Evolutionary conservation across 2,329 filamentous ascomycete species (phyloP).

Genomic region (Trichoderma afroharzianum): DNA sequence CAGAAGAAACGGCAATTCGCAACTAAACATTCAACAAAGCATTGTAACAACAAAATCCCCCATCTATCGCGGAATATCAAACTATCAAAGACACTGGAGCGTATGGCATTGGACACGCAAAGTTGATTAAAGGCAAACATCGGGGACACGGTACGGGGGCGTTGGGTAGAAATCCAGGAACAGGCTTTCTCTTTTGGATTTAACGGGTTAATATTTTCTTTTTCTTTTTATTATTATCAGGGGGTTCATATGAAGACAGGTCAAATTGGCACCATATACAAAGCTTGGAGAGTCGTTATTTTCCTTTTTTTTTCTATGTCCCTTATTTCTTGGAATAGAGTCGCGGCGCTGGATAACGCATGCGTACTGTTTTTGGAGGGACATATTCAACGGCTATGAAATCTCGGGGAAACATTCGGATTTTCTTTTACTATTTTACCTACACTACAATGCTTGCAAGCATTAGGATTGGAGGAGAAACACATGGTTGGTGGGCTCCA

Average conservation of each 20-base stretch:
- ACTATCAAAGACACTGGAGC: not conserved
- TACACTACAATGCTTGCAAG: not conserved
- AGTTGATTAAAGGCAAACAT: not conserved
- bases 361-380: not conserved
- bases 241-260: not conserved
- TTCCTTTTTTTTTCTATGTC: not conserved
- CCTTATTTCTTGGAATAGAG: not conserved
- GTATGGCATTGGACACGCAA: not conserved
- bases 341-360: not conserved
- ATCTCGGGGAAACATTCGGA: not conserved
- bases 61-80: not conserved
- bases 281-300: not conserved
- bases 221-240: not conserved
- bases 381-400: not conserved
- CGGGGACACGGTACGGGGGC: not conserved
- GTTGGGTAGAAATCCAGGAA: not conserved
- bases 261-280: not conserved
- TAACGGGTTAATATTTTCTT: not conserved
- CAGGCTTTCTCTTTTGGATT: not conserved
- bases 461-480: not conserved
- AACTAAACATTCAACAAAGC: not conserved
- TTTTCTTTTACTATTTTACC: not conserved
- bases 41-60: not conserved
- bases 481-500: not conserved
- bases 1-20: not conserved